Evolutionary conservation across 495 filamentous ascomycete species (phyloP).

Genomic region (Extremus antarcticus): DNA sequence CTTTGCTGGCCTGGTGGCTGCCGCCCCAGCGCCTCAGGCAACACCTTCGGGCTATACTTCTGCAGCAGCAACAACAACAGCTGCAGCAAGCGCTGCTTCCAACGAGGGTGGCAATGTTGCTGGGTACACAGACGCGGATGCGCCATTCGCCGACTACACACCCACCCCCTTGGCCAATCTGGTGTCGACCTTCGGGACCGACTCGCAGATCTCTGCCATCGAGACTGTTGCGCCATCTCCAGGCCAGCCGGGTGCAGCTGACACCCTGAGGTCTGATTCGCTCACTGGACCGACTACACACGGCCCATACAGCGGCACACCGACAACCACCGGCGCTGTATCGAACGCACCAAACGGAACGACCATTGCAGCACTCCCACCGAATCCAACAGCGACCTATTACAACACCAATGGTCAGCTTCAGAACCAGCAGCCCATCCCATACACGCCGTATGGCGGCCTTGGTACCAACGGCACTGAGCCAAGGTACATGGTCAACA

Average conservation of each 20-base stretch:
- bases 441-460: slow-evolving; percentile 66
- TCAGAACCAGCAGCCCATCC: slow-evolving; percentile 52
- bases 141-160: slow-evolving; percentile 17
- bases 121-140: slow-evolving; percentile 29
- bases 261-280: slow-evolving; percentile 15
- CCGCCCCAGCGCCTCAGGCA: slow-evolving; percentile 19
- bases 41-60: background rate
- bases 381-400: slow-evolving; percentile 33
- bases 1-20: slow-evolving; percentile 23
- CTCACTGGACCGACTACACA: slow-evolving; percentile 29
- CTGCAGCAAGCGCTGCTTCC: background rate
- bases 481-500: slow-evolving; percentile 53
- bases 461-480: slow-evolving; percentile 64
- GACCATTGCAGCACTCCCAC: slow-evolving; percentile 26
- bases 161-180: slow-evolving; percentile 13
- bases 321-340: slow-evolving; percentile 32
- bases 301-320: slow-evolving; percentile 28
- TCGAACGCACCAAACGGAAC: slow-evolving; percentile 5
- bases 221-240: slow-evolving; percentile 9
- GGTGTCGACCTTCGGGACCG: slow-evolving; percentile 15
- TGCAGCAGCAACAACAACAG: background rate
- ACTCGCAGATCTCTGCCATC: slow-evolving; percentile 19
- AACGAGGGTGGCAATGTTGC: slow-evolving; percentile 13
- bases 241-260: slow-evolving; percentile 7
- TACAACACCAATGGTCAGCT: slow-evolving; percentile 67